Conservation (phyloP, 441 rosid species). For the Melastoma candidum region DNA sequence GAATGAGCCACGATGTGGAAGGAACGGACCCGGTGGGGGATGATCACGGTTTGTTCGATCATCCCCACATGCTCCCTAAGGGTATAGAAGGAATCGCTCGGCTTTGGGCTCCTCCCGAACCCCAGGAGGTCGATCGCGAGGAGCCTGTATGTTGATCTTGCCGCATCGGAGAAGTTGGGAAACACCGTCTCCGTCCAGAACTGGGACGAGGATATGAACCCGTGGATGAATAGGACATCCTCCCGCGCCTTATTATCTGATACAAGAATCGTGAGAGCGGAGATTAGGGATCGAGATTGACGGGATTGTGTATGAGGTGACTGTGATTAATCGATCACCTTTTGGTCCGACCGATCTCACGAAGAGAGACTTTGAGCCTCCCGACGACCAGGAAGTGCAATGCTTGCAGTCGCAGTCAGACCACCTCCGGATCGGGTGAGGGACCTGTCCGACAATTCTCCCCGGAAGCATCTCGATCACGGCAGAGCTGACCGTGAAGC, state of each 20-base stretch:
- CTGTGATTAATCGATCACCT: too few relatives aligned
- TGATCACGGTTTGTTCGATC: slow-evolving; percentile 16
- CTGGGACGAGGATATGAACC: slow-evolving; percentile 15
- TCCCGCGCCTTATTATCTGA: slow-evolving; percentile 4
- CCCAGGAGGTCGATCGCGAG: slow-evolving; percentile 15
- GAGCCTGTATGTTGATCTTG: slow-evolving; percentile 8
- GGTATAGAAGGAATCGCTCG: slow-evolving; percentile 15
- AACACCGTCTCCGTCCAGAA: slow-evolving; percentile 17
- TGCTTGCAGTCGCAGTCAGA: too few relatives aligned
- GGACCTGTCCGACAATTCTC: too few relatives aligned
- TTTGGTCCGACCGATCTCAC: too few relatives aligned
- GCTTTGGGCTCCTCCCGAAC: slow-evolving; percentile 19
- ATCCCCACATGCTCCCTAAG: slow-evolving; percentile 18
- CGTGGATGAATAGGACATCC: slow-evolving; percentile 15
- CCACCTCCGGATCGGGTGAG: too few relatives aligned
- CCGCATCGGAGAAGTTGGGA: slow-evolving; percentile 11
- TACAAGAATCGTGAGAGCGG: too few relatives aligned
- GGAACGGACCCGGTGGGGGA: slow-evolving; percentile 12
- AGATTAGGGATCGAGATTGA: too few relatives aligned
- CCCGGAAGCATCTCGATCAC: too few relatives aligned
- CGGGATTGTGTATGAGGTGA: too few relatives aligned
- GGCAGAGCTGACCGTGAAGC: too few relatives aligned
- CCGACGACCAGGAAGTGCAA: too few relatives aligned
- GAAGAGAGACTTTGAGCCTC: too few relatives aligned
- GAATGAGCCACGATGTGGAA: slow-evolving; percentile 21